A percentile compares a stretch with the other conserved stretches of the same genome.
phyloP scores from a whole-genome alignment of 768 basidiomycete genomes.

The Boletus bicolor region DNA sequence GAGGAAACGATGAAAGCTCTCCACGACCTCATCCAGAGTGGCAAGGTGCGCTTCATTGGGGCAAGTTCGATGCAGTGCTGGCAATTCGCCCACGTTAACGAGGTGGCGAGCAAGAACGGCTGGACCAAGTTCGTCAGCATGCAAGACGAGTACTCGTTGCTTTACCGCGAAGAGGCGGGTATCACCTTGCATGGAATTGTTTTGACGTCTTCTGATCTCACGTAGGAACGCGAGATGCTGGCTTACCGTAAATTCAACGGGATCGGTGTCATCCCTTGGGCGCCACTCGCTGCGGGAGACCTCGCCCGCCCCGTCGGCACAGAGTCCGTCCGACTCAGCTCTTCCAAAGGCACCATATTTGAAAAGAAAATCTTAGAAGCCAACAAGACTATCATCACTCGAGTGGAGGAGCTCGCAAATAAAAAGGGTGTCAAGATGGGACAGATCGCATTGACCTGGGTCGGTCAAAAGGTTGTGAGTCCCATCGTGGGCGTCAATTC shows the following conservation, averaged over 20 bases:
- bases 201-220: neutral
- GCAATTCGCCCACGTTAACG: conserved; percentile 43
- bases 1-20: conserved; percentile 50
- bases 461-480: conserved; percentile 37
- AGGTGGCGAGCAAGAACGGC: conserved; percentile 40
- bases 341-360: conserved; percentile 18
- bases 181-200: neutral
- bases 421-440: conserved; percentile 41
- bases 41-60: conserved; percentile 50
- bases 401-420: conserved; percentile 41
- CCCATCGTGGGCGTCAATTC: conserved; percentile 44
- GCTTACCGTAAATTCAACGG: conserved; percentile 46
- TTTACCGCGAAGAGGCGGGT: conserved; percentile 50
- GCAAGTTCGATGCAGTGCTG: conserved; percentile 44
- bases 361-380: conserved; percentile 28
- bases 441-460: conserved; percentile 47
- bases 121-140: conserved; percentile 55
- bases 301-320: conserved; percentile 37
- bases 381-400: conserved; percentile 35
- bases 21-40: conserved; percentile 44
- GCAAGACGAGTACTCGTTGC: conserved; percentile 50
- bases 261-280: conserved; percentile 53
- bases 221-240: conserved; percentile 44
- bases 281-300: conserved; percentile 39
- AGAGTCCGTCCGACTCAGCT: conserved; percentile 20